These are phyloP conservation scores for Penicillium sp. DNA, from an alignment of 2,329 filamentous ascomycete genomes.

Conservation along the genomic window DNA sequence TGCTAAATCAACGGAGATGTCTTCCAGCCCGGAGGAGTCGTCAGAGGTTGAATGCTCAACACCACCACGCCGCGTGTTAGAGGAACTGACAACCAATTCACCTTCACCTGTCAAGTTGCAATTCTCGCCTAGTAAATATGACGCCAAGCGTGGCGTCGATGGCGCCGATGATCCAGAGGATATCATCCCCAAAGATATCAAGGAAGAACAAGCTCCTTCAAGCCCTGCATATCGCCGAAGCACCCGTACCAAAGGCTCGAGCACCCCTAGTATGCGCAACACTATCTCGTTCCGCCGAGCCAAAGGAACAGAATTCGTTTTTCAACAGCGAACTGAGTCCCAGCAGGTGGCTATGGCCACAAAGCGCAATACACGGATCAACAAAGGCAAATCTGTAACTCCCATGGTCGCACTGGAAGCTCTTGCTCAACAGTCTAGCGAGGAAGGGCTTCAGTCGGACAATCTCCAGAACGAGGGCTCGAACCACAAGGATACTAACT, in stretches of 20 bases:
- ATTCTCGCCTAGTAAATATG: slow-evolving; percentile 28
- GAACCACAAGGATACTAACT: slow-evolving; percentile 2
- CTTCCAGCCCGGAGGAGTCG: slow-evolving; percentile 13
- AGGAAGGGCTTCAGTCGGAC: slow-evolving; percentile 2
- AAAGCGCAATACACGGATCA: slow-evolving; percentile 42
- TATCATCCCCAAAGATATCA: slow-evolving; percentile 13
- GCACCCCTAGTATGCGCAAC: slow-evolving; percentile 31
- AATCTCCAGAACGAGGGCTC: slow-evolving; percentile 2
- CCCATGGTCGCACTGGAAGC: slow-evolving; percentile 31
- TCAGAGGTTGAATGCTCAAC: slow-evolving; percentile 24
- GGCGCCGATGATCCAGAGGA: slow-evolving; percentile 12
- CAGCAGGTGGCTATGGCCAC: slow-evolving; percentile 43
- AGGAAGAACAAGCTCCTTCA: slow-evolving; percentile 18
- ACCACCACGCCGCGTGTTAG: slow-evolving; percentile 33
- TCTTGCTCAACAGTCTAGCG: slow-evolving; percentile 18
- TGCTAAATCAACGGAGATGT: slow-evolving; percentile 12
- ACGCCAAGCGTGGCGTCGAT: slow-evolving; percentile 1
- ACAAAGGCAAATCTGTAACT: slow-evolving; percentile 37
- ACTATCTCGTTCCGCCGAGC: slow-evolving; percentile 43
- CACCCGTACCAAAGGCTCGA: slow-evolving; percentile 29
- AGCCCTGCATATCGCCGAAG: slow-evolving; percentile 37
- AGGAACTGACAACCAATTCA: slow-evolving; percentile 38
- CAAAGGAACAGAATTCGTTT: slow-evolving; percentile 46
- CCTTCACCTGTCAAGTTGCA: slow-evolving; percentile 34
- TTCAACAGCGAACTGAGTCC: slow-evolving; percentile 39